Conservation (phyloP, 2,329 filamentous ascomycete species). For the Trichoderma pleuroti region DNA sequence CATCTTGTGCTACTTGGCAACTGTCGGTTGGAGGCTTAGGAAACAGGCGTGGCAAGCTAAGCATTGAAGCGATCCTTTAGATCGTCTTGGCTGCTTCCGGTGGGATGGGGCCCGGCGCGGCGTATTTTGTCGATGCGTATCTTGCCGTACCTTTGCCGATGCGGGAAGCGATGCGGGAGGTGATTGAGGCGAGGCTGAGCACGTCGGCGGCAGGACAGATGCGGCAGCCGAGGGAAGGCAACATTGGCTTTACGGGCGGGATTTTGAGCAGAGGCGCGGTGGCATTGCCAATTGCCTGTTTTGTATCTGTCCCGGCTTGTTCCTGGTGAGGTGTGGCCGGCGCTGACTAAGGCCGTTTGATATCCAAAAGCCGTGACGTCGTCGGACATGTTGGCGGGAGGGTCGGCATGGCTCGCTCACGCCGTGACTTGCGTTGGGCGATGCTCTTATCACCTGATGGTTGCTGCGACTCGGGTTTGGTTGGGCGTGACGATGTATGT, state of each 20-base stretch:
- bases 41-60: not conserved
- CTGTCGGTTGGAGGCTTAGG: not conserved
- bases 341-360: conserved; percentile 3
- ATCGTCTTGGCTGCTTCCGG: not conserved
- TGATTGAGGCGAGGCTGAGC: not conserved
- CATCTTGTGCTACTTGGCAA: not conserved
- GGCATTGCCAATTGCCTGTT: not conserved
- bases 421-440: not conserved
- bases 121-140: not conserved
- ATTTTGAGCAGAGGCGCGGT: not conserved
- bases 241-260: not conserved
- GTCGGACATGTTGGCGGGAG: not conserved
- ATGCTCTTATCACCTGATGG: not conserved
- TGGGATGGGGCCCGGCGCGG: not conserved
- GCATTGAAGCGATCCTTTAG: not conserved
- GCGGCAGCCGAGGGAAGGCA: not conserved
- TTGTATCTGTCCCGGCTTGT: not conserved
- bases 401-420: conserved; percentile 10
- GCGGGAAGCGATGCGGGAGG: not conserved
- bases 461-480: not conserved
- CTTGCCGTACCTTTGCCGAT: not conserved
- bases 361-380: not conserved
- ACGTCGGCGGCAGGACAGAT: not conserved
- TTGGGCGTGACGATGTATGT: not conserved
- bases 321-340: not conserved